Conservation (phyloP, 306 rosid species). For the Casuarina cunninghamiana region DNA sequence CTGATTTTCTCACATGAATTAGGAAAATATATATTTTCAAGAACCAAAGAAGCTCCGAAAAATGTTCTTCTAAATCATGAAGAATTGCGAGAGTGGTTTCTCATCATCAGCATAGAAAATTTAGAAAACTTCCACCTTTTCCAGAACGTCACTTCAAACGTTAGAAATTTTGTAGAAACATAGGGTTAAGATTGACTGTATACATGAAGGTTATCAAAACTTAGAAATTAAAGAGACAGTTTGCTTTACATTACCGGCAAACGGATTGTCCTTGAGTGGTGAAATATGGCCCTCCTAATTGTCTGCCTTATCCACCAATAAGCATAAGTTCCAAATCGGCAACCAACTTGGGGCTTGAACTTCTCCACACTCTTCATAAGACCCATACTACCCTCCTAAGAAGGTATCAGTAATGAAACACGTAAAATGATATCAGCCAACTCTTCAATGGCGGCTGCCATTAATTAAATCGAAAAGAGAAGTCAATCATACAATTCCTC, state of each 20-base stretch:
- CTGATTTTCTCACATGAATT: neutral
- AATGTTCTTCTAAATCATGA: neutral
- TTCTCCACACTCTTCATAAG: slow-evolving; percentile 82
- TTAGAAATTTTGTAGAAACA: neutral
- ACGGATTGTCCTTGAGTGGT: slow-evolving; percentile 82
- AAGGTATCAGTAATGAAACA: slow-evolving; percentile 29
- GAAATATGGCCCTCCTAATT: slow-evolving; percentile 69
- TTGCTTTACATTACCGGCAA: slow-evolving; percentile 53
- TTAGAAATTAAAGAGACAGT: neutral
- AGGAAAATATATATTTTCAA: slow-evolving; percentile 6
- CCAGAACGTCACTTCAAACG: slow-evolving; percentile 12
- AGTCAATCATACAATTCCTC: neutral
- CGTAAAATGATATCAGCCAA: slow-evolving; percentile 8
- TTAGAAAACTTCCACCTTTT: slow-evolving; percentile 22
- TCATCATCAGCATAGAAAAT: slow-evolving; percentile 9
- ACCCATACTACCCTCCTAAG: slow-evolving; percentile 88
- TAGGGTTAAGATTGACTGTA: neutral
- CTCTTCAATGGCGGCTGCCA: slow-evolving; percentile 6
- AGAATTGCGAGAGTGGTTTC: neutral
- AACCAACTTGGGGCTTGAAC: slow-evolving; percentile 83
- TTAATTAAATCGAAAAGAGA: neutral
- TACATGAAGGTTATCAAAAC: neutral
- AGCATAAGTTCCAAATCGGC: slow-evolving; percentile 83
- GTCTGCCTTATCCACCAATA: slow-evolving; percentile 88
- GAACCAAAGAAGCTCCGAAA: neutral